Evolutionary conservation across 768 basidiomycete species (phyloP).

Genomic region (Krasilnikovozyma curviuscula): DNA sequence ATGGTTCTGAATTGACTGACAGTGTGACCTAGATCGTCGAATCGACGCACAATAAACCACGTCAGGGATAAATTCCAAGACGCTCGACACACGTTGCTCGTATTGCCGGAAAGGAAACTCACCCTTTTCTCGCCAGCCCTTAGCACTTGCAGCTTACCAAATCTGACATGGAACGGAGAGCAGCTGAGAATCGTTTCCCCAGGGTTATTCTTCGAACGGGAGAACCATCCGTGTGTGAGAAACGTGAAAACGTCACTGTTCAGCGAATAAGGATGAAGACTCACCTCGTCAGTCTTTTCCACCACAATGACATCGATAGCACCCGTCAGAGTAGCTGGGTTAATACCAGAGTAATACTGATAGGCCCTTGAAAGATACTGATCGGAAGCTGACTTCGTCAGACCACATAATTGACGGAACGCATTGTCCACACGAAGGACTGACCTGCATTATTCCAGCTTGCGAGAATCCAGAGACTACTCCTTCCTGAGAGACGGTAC

Average conservation of each 20-base stretch:
- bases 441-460: too few species aligned
- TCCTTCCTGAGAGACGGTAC: too few species aligned
- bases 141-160: constrained; percentile 91
- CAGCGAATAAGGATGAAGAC: too few species aligned
- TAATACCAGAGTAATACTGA: constrained; percentile 38
- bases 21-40: constrained; percentile 49
- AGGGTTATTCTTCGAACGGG: neutral
- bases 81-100: too few species aligned
- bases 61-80: too few species aligned
- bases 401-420: too few species aligned
- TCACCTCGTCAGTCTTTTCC: constrained; percentile 40
- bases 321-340: constrained; percentile 88
- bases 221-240: neutral
- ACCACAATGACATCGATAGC: constrained; percentile 99
- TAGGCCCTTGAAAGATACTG: constrained; percentile 29
- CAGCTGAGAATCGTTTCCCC: constrained; percentile 39
- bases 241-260: neutral
- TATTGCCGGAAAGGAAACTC: too few species aligned
- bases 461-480: too few species aligned
- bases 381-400: constrained; percentile 12
- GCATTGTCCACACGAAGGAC: too few species aligned
- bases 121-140: constrained; percentile 87
- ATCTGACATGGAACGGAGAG: constrained; percentile 91
- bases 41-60: too few species aligned
- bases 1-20: constrained; percentile 51